Evolutionary conservation across 768 basidiomycete species (phyloP), one percentile per base, ranked within the genome.

Genomic region (Rhizopogon rudus): DNA sequence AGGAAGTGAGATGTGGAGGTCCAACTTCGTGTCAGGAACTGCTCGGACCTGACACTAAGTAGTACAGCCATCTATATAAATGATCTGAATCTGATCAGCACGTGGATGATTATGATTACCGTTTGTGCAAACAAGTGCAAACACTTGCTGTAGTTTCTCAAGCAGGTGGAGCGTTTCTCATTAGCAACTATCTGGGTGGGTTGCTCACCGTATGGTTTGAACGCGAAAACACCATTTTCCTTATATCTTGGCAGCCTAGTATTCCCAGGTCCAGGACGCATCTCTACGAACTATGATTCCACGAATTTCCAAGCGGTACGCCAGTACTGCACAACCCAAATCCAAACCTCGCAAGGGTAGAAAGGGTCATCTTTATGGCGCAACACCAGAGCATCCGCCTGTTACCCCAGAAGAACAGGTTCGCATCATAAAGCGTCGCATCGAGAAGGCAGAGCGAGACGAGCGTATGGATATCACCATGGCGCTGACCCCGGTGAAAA

Each of bases 391-490:
- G 4, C 55, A n/a, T 29, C 53, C 37, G 14, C 68, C 67, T 65
- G 56, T 69, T 68, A 53, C 62, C 65, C 68, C 64, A 60, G 43
- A 25, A 28, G 54, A 54, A 29, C 28, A 57, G 3, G 42, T 59
- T 16, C 52, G 53, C 42, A 58, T 64, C 49, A 55, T 52, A n/a
- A 51, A 52, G 12, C 61, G 65, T 39, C 66, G 73, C 33, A 62
- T 69, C 12, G 50, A 49, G 16, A 77, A 77, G 65, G 73, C 75
- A 2, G 76, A 77, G 56, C 69, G 74, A 39, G 75, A 76, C 52
- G 76, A 77, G 62, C 69, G 72, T 40, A 69, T 71, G 57, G 70
- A 73, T 52, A 60, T 77, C 20, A 71, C 71, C 20, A 57, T 55
- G n/a, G 59, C 64, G 2, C 46, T 77, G 22, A 75, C 73, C 2